A percentile compares a stretch with the other conserved stretches of the same genome.
These are phyloP conservation scores for Tetrapisispora arboricola DNA, from an alignment of 805 yeast genomes.

Conservation along the genomic window DNA sequence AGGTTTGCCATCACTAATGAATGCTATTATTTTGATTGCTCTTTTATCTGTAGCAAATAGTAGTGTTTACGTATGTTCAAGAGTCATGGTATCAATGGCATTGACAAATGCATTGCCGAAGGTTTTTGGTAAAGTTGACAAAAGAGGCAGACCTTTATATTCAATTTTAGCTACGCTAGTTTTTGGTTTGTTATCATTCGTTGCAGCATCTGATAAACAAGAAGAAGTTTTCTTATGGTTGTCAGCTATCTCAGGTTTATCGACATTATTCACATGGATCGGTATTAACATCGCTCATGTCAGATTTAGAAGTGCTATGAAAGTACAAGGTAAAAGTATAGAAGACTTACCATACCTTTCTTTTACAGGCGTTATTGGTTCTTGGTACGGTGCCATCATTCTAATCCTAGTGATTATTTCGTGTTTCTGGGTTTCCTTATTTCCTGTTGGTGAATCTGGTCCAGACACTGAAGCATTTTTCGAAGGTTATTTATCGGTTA, in stretches of 20 bases:
- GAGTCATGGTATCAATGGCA: constrained; percentile 59
- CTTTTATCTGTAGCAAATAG: constrained; percentile 68
- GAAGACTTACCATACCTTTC: constrained; percentile 57
- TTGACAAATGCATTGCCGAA: constrained; percentile 56
- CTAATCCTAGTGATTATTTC: constrained; percentile 50
- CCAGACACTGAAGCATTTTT: constrained; percentile 51
- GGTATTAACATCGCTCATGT: constrained; percentile 42
- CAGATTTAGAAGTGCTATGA: constrained; percentile 48
- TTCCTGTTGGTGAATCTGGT: constrained; percentile 45
- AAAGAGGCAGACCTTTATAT: constrained; percentile 66
- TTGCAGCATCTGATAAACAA: constrained; percentile 39
- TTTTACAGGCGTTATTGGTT: constrained; percentile 54
- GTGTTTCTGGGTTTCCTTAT: constrained; percentile 71
- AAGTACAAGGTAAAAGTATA: constrained; percentile 42
- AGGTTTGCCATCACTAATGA: constrained; percentile 61
- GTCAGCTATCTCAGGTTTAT: constrained; percentile 41
- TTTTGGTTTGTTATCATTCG: constrained; percentile 49
- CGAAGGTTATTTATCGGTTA: constrained; percentile 53
- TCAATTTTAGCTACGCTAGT: constrained; percentile 48
- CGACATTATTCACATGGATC: constrained; percentile 46
- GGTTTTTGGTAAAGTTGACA: constrained; percentile 57
- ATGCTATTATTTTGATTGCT: constrained; percentile 58
- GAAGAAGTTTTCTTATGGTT: constrained; percentile 46
- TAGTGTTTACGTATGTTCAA: constrained; percentile 58
- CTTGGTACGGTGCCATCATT: constrained; percentile 45